phyloP scores from a whole-genome alignment of 2,329 filamentous ascomycete genomes.

The Blastomyces emzantsi region DNA sequence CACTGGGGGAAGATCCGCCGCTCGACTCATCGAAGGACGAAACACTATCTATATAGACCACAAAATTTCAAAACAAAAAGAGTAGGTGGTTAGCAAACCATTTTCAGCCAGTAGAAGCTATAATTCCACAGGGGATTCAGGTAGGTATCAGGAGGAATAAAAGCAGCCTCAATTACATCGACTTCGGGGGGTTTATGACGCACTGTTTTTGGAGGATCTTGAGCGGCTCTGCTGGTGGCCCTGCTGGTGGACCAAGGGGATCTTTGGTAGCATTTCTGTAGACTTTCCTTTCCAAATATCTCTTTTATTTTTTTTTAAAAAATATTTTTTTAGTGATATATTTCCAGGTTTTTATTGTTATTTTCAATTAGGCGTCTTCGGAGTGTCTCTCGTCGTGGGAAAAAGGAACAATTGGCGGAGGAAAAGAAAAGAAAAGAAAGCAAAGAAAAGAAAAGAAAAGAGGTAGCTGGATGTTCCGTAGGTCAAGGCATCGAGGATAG shows the following conservation, averaged over 20 bases:
- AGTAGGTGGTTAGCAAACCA: conserved; percentile 23
- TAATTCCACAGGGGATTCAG: neutral
- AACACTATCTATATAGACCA: conserved; percentile 34
- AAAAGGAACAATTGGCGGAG: neutral
- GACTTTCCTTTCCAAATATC: conserved; percentile 16
- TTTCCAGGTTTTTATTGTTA: neutral
- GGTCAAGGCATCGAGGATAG: conserved; percentile 1
- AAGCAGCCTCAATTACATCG: conserved; percentile 4
- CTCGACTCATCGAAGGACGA: conserved; percentile 51
- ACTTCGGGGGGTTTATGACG: conserved; percentile 17
- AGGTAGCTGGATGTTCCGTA: neutral
- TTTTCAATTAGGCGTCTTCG: neutral
- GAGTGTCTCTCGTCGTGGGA: neutral
- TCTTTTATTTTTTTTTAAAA: neutral
- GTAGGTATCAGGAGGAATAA: neutral
- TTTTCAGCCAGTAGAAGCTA: conserved; percentile 7
- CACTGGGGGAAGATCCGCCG: conserved; percentile 31
- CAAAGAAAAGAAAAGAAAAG: neutral
- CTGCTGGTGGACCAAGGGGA: conserved; percentile 20
- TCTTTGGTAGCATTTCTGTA: conserved; percentile 23
- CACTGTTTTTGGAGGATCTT: conserved; percentile 31
- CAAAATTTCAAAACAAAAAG: conserved; percentile 11
- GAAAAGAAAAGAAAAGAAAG: neutral
- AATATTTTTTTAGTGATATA: neutral
- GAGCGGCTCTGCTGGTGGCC: conserved; percentile 17